Base-by-base conservation (phyloP, 768 basidiomycete species). In the Suillus luteus region DNA sequence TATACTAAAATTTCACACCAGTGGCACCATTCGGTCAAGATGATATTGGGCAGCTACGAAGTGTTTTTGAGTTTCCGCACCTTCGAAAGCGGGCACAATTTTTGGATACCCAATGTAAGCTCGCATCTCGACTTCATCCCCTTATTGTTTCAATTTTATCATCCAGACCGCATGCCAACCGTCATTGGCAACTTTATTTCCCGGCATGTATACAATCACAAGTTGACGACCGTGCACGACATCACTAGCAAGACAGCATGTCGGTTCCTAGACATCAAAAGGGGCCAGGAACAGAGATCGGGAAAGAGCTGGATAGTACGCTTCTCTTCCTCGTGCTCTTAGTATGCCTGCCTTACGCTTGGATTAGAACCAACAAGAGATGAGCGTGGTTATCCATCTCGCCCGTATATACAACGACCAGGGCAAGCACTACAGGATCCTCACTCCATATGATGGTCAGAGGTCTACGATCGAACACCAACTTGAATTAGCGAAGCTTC, bases 21-120 rank as follows among this genome's bases (percentile, higher is more conserved):
- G 92, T 94, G 67, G 88, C 92, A 59, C 92, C 92, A 3, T 85
- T 81, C 83, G 92, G 91, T 10, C 84, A 89, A 66, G 92, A 92
- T 63, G 83, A 89, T 24, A 74, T 89, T 43, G 71, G 79, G 59
- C 80, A 82, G n/a, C 79, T 93, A 19, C 80, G 86, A 62, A 92
- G 90, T 65, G 83, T 93, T 33, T 93, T 93, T 81, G 91, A 93
- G 69, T 70, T 90, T 15, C 17, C 74, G 0, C 90, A 93, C 73
- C 78, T 94, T 17, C 75, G 74, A 2, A 70, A 73, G 14, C 69
- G 75, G 43, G 80, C 81, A 0, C 44, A 81, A 5, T 86, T 92
- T 68, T 76, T 94, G 10, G 76, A 90, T 69, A 91, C 81, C 0
- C 92, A 93, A 76, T 94, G 92, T 92, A 72, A 70, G 85, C 72